These are phyloP conservation scores for Trichoderma cornu-damae DNA, from an alignment of 2,329 filamentous ascomycete genomes.

Conservation along the genomic window DNA sequence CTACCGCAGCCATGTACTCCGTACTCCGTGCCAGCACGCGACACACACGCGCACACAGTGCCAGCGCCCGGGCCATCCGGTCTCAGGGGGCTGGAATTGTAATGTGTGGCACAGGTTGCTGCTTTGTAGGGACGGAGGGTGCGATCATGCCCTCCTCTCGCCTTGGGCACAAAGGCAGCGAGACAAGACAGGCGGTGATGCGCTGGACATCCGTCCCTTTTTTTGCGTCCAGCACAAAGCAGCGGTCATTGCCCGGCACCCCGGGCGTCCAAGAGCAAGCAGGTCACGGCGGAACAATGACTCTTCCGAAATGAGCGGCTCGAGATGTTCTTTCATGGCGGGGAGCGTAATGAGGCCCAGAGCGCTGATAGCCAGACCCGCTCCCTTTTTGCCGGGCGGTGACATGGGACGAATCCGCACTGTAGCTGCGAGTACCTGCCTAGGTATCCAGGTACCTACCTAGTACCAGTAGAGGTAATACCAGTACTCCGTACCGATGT, in stretches of 20 bases:
- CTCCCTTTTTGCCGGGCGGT: neutral
- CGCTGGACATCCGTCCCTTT: neutral
- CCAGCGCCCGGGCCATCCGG: neutral
- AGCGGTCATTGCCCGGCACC: conserved; percentile 5
- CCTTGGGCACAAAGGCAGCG: neutral
- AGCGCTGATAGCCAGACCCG: neutral
- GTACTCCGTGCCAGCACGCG: conserved; percentile 7
- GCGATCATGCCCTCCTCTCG: neutral
- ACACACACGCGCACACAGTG: conserved; percentile 13
- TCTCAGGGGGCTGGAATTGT: conserved; percentile 12
- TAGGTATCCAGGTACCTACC: no score
- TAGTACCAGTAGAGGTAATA: no score
- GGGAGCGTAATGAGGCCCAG: no score
- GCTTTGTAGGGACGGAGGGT: no score
- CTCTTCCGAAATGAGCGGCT: conserved; percentile 12
- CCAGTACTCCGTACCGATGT: no score
- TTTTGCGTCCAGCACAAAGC: neutral
- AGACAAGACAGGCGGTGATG: conserved; percentile 10
- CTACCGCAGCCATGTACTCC: neutral
- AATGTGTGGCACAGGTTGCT: no score
- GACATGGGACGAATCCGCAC: neutral
- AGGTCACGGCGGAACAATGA: conserved; percentile 12
- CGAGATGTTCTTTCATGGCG: neutral
- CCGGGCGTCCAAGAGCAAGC: neutral
- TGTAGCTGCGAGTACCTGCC: conserved; percentile 1